Conservation (phyloP, 495 filamentous ascomycete species). For the Choiromyces venosus region DNA sequence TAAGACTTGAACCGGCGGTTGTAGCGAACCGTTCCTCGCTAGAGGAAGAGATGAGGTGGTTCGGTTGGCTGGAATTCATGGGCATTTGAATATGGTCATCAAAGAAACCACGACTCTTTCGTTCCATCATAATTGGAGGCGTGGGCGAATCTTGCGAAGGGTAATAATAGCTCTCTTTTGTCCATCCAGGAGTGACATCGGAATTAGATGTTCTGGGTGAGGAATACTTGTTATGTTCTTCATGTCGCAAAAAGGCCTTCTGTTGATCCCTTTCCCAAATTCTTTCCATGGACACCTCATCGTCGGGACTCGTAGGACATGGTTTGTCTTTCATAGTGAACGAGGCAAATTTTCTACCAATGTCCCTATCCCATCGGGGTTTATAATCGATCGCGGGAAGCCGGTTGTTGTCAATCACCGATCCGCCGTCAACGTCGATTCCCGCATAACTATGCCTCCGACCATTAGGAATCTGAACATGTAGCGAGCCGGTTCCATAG, state of each 20-base stretch:
- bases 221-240: slow-evolving; percentile 28
- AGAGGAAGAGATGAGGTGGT: slow-evolving; percentile 34
- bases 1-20: slow-evolving; percentile 40
- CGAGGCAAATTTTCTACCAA: slow-evolving; percentile 20
- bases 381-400: not conserved
- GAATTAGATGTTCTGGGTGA: not conserved
- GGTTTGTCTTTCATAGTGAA: slow-evolving; percentile 20
- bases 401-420: not conserved
- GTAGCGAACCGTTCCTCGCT: slow-evolving; percentile 39
- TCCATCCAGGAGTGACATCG: slow-evolving; percentile 20
- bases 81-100: slow-evolving; percentile 19
- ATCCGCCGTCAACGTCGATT: slow-evolving; percentile 19
- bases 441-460: slow-evolving; percentile 33
- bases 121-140: slow-evolving; percentile 33
- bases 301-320: slow-evolving; percentile 36
- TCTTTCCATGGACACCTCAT: slow-evolving; percentile 31
- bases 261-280: slow-evolving; percentile 33
- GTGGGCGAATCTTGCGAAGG: slow-evolving; percentile 28
- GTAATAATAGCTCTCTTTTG: slow-evolving; percentile 27
- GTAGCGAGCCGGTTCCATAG: slow-evolving; percentile 26
- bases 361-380: slow-evolving; percentile 1
- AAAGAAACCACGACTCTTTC: slow-evolving; percentile 26
- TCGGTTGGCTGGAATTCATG: slow-evolving; percentile 2
- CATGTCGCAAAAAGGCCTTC: slow-evolving; percentile 23
- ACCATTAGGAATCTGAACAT: slow-evolving; percentile 31